phyloP scores from a whole-genome alignment of 2,329 filamentous ascomycete species.

The Talaromyces atroroseus region DNA sequence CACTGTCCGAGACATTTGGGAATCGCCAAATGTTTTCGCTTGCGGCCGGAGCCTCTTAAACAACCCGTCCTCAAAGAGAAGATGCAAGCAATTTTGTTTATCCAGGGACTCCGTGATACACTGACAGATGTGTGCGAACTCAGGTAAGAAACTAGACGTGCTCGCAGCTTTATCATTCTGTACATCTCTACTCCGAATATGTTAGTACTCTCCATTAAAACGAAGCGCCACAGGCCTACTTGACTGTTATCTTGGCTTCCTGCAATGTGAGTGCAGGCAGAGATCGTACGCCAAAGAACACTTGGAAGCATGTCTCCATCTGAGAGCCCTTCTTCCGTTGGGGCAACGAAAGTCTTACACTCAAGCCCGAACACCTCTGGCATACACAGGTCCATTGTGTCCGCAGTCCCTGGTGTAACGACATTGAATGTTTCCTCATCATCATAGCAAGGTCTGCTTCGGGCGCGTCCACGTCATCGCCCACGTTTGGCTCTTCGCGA shows the following conservation, averaged over 20 bases:
- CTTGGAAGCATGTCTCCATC: neutral
- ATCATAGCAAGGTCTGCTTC: neutral
- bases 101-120: neutral
- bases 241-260: neutral
- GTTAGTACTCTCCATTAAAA: neutral
- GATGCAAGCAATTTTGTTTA: neutral
- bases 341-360: neutral
- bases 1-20: neutral
- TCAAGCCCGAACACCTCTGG: neutral
- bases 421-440: neutral
- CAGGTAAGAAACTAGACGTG: neutral
- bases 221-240: neutral
- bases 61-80: neutral
- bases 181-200: neutral
- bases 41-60: neutral
- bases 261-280: neutral
- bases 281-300: neutral
- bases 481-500: neutral
- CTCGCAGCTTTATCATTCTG: neutral
- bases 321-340: neutral
- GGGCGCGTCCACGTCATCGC: neutral
- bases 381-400: neutral
- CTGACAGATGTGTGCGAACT: neutral
- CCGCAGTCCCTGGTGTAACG: neutral
- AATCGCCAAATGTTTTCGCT: neutral